Evolutionary conservation across 2,329 filamentous ascomycete genomes (phyloP), one percentile per base, ranked within the genome.

Genomic region (Fusarium ambrosium): DNA sequence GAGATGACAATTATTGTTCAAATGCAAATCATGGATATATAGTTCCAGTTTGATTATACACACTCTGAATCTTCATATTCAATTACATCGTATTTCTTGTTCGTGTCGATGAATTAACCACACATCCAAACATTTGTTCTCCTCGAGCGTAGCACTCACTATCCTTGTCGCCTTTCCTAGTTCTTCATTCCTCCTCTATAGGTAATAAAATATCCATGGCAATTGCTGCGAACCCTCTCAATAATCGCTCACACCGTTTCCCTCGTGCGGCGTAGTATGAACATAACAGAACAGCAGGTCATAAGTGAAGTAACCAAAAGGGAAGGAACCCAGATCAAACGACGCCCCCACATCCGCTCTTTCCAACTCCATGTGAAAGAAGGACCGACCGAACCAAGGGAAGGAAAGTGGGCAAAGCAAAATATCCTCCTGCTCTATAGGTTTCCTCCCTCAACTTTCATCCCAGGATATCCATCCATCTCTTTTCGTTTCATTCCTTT

Each of bases 281-380:
- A 51, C n/a, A 62, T 32, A 62, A 62, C 20, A 70, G 18, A 60
- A 68, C 24, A 62, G 27, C 24, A 62, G 27, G 37, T 63, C 22
- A 29, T 63, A 36, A 53, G 27, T 39, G 39, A 24, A 43, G 59
- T 64, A 58, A 41, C n/a, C 62, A 43, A 69, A 66, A 45, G 48
- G 41, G 58, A 48, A 55, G 56, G 62, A 65, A 68, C 18, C 60
- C 37, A 67, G 63, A 67, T 64, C 60, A 72, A 68, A 63, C 24
- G 43, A 70, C 51, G 53, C 64, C 67, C 68, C 72, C 64, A 67
- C 69, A 64, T 60, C 55, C 45, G 36, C 63, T 64, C 62, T 55
- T 70, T 62, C 62, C 39, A 77, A 77, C 70, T 69, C 71, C 63
- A 29, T 61, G 48, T 32, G 36, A 66, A 37, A 41, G 58, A 66